Base-by-base conservation (phyloP, 768 basidiomycete species). In the Wakefieldia striispora region DNA sequence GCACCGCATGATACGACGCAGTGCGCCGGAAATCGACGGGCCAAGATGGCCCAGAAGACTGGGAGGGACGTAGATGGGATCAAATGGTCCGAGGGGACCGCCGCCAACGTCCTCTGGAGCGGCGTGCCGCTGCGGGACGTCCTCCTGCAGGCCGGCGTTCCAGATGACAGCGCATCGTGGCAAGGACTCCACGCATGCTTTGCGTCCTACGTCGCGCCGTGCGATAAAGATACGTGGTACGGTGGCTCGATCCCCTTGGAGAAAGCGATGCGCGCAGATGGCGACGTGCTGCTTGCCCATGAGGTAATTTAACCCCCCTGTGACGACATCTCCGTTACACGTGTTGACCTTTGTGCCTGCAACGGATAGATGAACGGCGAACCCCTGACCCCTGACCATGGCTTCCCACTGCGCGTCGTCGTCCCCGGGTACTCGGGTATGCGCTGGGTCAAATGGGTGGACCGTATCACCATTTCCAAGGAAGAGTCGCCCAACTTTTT, bases 371-470 rank as follows among this genome's bases (percentile, higher is more conserved):
- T 87, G 84, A 87, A 88, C 48, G 77, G 72, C 26, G 76, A 79
- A 49, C 70, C 75, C 0, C 67, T 87, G 16, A 73, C 76, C 13
- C 68, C 83, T 1, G 79, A 82, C 47, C 84, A 83, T 40, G 86
- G 86, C 1, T 83, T 76, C 6, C 85, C 85, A 4, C 56, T 88
- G 21, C 80, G 86, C n/a, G 65, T 84, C 8, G 77, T 87, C 35
- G 81, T 82, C 1, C 86, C 86, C 0, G 86, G 86, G 3, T 78
- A 75, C 56, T 71, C 80, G 14, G 86, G 86, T 6, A 86, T 83
- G 26, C 78, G 86, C 11, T 86, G 84, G 83, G 84, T 86, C 8
- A 87, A 88, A 71, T 88, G 86, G 86, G 70, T 86, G 0, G 82
- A 85, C 57, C 78, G 71, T 1, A 80, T 87, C 57, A 67, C 73